Base-by-base conservation (phyloP, 768 basidiomycete genomes). In the Pulveroboletus sp. region DNA sequence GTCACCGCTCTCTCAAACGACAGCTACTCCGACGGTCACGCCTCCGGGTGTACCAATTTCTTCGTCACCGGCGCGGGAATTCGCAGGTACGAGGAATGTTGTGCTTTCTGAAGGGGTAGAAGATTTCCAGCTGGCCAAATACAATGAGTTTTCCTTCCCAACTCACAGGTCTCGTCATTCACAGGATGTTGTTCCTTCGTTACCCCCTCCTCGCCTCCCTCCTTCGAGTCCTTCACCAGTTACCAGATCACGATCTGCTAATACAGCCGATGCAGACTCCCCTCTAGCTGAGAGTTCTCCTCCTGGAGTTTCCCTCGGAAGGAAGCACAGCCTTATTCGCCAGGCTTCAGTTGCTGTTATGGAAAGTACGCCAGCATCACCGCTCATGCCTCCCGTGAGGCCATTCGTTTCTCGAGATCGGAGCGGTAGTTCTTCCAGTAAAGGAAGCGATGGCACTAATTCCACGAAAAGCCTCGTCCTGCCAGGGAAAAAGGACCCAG, bases 401-500 rank as follows among this genome's bases (percentile, higher is more conserved):
- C 74, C 79, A 5, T 78, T 76, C 46, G 73, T 68, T n/a, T 60
- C 61, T 15, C 69, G 79, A 39, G 74, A 76, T 42, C 70, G 78
- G 41, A 79, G 75, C 32, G 78, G 77, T 5, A 78, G 74, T 49
- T 73, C 77, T 24, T 70, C 72, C 2, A 74, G 75, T 46, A 61
- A 67, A 57, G 59, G 69, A 49, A 64, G 73, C 48, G 61, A 73
- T n/a, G 63, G 60, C 13, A 56, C 59, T 46, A 59, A 48, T 47
- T 62, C 63, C 15, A 42, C 59, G 39, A 59, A 59, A 48, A 60
- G 60, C 47, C 56, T 73, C 33, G 70, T 72, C 24, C 67, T 81
- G 0, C 83, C 84, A 2, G 84, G 81, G 4, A 68, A 88, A 30
- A 87, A 83, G 60, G 86, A 89, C 59, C 82, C 85, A 15, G 66